Base-by-base conservation (phyloP, 2,329 filamentous ascomycete species). In the Chaetomiaceae sp. region DNA sequence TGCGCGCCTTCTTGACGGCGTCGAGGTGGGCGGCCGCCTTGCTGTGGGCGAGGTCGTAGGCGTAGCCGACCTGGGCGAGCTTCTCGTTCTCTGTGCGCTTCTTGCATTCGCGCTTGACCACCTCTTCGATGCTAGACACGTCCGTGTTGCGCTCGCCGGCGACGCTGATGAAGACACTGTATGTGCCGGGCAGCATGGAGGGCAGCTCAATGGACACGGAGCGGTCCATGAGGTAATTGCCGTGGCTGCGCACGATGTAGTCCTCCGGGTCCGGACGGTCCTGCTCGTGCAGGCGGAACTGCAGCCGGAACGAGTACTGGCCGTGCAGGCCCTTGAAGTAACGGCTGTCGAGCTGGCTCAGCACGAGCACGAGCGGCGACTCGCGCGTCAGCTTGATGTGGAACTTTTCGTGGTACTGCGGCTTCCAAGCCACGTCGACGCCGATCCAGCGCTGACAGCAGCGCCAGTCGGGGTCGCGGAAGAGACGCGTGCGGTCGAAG, bases 111-210 rank as follows among this genome's bases (percentile, higher is more conserved):
- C 74, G 70, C 40, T 79, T 76, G 19, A 91, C 78, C 1, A 85
- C 79, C 30, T 88, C 76, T 52, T 88, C 83, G 14, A 85, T 76
- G 0, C 61, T 62, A 69, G 69, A 45, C 1, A 67, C 71, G 1
- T 69, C 65, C 8, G 74, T 66, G 20, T 72, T 61, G n/a, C 83
- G 77, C 15, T 74, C 75, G 2, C 85, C 85, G 7, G 82, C 81
- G 48, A 93, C 75, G 60, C 86, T 88, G 62, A 91, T 76, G 18
- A 88, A 72, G 4, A 94, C 79, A 6, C 78, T 79, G 64, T 94
- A 94, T 35, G 76, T 79, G 10, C 88, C 88, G 0, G 83, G 76
- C 17, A 86, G 80, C 20, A 94, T 77, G 29, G 83, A 73, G 8
- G 65, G 64, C 8, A 93, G 72, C 62, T 93, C 88, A 1, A 86